Evolutionary conservation across 2,329 filamentous ascomycete genomes (phyloP), one percentile per base, ranked within the genome.

Genomic region (Phyllosticta capitalensis): DNA sequence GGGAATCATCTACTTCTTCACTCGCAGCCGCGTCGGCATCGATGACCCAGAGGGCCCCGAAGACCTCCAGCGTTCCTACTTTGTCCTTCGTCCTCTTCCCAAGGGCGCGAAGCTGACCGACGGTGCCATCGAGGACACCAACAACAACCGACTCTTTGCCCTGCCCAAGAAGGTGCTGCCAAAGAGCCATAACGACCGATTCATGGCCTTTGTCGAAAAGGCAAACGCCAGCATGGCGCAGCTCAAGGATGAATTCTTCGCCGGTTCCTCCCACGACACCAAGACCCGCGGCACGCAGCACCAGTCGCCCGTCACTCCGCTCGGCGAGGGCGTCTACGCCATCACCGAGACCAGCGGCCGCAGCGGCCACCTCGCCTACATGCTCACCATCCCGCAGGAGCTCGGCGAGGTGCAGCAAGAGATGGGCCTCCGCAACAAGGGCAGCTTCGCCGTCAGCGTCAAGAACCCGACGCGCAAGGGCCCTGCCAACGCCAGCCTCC

Each of bases 1-100:
- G 67, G 91, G 91, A 3, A 82, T 94, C 65, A 85, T 96, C 65
- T 95, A 95, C 78, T 95, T 95, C 79, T 95, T 95, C 77, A 87
- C 88, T 67, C 86, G 91, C 19, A 84, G 85, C 7, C 85, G 90
- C 12, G 89, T 96, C 45, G 83, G 84, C 55, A 80, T 89, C 24
- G 83, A 90, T 4, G 80, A 89, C 6, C 86, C 90, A 0, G 80
- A 86, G 19, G 79, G 81, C 52, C 78, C 92, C 1, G 74, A 81
- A 49, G 90, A 96, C 56, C 81, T 95, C 54, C 84, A 88, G 50
- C 86, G 90, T 54, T 90, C 82, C 63, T 92, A 87, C 75, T 85
- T 96, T 66, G 81, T 95, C 14, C 80, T 96, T 3, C 83, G 88
- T 0, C 90, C 90, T 0, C 76, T 92, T 3, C 83, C 81, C 0